Evolutionary conservation across 805 yeast genomes (phyloP).

Genomic region (Candida ipomoeae): DNA sequence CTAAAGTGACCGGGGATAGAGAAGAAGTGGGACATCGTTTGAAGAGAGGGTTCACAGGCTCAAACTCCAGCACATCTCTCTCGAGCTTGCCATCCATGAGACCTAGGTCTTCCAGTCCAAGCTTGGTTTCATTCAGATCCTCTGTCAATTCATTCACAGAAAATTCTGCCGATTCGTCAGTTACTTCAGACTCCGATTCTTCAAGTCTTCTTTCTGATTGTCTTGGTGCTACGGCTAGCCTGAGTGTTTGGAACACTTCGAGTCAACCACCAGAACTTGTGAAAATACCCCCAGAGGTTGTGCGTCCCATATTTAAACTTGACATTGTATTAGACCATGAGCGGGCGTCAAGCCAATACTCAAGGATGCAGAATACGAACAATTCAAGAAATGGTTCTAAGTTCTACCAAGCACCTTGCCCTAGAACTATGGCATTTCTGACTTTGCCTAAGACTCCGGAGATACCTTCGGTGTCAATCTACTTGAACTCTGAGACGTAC

Average conservation of each 20-base stretch:
- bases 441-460: conserved; percentile 15
- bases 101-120: conserved; percentile 36
- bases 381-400: neutral
- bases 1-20: conserved; percentile 6
- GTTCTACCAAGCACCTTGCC: conserved; percentile 7
- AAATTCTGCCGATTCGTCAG: conserved; percentile 28
- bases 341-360: conserved; percentile 27
- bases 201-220: conserved; percentile 17
- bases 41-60: conserved; percentile 21
- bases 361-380: conserved; percentile 15
- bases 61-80: conserved; percentile 32
- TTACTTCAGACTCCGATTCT: conserved; percentile 29
- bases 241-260: conserved; percentile 7
- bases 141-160: conserved; percentile 36
- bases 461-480: conserved; percentile 16
- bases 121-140: conserved; percentile 34
- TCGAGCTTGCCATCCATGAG: conserved; percentile 29
- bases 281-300: conserved; percentile 41
- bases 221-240: conserved; percentile 14
- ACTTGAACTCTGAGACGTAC: conserved; percentile 23
- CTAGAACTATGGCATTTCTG: conserved; percentile 4
- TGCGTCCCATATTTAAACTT: conserved; percentile 44
- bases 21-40: conserved; percentile 6
- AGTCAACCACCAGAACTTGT: conserved; percentile 43
- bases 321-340: conserved; percentile 44